Conservation (phyloP, 345 rosid genomes). For the Capsella bursapastoris region DNA sequence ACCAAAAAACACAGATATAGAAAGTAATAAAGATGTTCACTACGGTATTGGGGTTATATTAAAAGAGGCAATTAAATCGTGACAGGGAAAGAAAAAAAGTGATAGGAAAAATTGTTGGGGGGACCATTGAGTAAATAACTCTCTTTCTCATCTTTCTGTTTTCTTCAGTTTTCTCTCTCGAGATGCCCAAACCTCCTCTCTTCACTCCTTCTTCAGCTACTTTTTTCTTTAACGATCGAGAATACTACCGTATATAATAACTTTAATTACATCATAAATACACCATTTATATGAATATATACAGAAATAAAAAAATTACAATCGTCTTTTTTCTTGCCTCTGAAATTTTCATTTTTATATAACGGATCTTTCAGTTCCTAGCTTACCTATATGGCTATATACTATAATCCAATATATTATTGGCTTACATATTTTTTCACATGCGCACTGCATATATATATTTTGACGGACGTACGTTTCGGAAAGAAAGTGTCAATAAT, state of each 20-base stretch:
- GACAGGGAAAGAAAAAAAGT: conserved; percentile 16
- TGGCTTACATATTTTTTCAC: background rate
- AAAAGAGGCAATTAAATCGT: background rate
- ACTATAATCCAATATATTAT: too few relatives aligned
- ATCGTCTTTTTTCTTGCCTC: too few relatives aligned
- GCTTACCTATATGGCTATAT: too few relatives aligned
- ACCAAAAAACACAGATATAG: background rate
- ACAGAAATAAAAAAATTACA: too few relatives aligned
- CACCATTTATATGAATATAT: too few relatives aligned
- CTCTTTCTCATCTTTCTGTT: conserved; percentile 31
- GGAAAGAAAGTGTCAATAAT: background rate
- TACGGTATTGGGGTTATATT: background rate
- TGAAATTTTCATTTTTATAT: too few relatives aligned
- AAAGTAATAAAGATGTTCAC: background rate
- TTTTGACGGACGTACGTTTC: background rate
- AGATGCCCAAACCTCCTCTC: conserved; percentile 30
- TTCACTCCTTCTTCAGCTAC: conserved; percentile 20
- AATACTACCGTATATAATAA: too few relatives aligned
- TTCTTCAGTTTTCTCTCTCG: conserved; percentile 40
- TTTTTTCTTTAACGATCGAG: background rate
- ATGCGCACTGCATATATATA: background rate
- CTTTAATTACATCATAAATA: too few relatives aligned
- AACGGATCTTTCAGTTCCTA: too few relatives aligned
- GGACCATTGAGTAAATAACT: conserved; percentile 37
- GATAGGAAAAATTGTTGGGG: conserved; percentile 8